Percentiles rank a stretch among this genome's conserved stretches.
phyloP scores from a whole-genome alignment of 177 flowering plant genomes.

The Telopea speciosissima region DNA sequence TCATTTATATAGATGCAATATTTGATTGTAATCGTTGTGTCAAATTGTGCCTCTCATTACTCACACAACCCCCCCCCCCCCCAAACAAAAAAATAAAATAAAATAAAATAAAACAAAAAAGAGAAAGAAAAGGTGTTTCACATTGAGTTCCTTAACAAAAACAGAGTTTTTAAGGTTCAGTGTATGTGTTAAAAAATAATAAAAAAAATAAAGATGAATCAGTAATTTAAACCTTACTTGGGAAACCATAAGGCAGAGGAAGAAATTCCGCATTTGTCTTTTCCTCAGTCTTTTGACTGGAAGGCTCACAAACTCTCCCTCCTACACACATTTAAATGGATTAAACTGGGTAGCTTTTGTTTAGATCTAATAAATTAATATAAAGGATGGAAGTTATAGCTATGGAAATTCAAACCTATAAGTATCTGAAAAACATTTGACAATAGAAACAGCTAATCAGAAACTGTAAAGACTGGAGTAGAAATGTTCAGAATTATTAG shows the following conservation, averaged over 20 bases:
- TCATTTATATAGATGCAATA: neutral
- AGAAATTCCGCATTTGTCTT: conserved; percentile 88
- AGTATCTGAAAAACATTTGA: neutral
- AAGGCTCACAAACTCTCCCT: conserved; percentile 77
- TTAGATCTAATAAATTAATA: neutral
- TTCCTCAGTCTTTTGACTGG: conserved; percentile 73
- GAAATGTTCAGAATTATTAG: neutral
- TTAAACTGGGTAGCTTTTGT: neutral
- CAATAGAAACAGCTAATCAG: neutral
- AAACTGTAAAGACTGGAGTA: neutral
- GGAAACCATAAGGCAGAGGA: conserved; percentile 89
- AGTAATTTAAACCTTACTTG: conserved; percentile 46
- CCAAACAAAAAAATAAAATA: too few relatives aligned
- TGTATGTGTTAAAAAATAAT: neutral
- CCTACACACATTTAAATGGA: conserved; percentile 34
- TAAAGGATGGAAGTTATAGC: neutral
- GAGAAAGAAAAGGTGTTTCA: neutral
- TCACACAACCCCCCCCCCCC: too few relatives aligned
- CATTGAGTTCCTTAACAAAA: neutral
- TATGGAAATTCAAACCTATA: neutral
- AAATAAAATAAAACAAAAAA: too few relatives aligned
- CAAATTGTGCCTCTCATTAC: neutral
- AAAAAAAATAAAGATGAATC: neutral
- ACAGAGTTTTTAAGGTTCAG: neutral
- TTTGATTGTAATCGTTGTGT: neutral